Evolutionary conservation across 257 asterid genomes (phyloP).

Genomic region (Fraxinus quadrangulata): DNA sequence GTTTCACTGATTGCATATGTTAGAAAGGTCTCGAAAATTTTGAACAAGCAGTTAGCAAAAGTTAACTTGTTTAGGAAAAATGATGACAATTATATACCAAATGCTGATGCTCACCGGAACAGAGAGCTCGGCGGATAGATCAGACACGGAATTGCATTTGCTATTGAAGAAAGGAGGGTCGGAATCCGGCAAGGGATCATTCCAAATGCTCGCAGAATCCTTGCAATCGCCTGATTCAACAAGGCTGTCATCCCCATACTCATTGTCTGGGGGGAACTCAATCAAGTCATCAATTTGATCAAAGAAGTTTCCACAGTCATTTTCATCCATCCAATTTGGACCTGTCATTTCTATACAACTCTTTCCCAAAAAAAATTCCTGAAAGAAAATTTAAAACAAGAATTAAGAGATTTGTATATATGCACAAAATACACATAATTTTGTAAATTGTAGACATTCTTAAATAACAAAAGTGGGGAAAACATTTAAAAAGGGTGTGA

Average conservation of each 20-base stretch:
- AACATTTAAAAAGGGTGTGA: background rate
- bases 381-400: slow-evolving; percentile 16
- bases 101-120: slow-evolving; percentile 66
- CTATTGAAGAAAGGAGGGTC: slow-evolving; percentile 54
- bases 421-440: background rate
- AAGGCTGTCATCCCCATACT: slow-evolving; percentile 42
- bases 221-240: slow-evolving; percentile 54
- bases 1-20: background rate
- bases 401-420: background rate
- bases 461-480: background rate
- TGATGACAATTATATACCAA: background rate
- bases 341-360: slow-evolving; percentile 44
- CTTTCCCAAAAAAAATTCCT: slow-evolving; percentile 36
- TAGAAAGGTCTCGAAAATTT: background rate
- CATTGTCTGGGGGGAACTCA: slow-evolving; percentile 80
- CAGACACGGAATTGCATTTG: slow-evolving; percentile 45
- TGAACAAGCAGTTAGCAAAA: background rate
- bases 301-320: slow-evolving; percentile 78
- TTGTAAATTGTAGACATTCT: background rate
- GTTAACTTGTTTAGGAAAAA: background rate
- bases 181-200: slow-evolving; percentile 53
- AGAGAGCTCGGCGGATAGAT: slow-evolving; percentile 74
- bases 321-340: slow-evolving; percentile 64
- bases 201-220: slow-evolving; percentile 71
- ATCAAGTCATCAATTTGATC: slow-evolving; percentile 91